Evolutionary conservation across 345 rosid species (phyloP).

Genomic region (Trapa bicornis): DNA sequence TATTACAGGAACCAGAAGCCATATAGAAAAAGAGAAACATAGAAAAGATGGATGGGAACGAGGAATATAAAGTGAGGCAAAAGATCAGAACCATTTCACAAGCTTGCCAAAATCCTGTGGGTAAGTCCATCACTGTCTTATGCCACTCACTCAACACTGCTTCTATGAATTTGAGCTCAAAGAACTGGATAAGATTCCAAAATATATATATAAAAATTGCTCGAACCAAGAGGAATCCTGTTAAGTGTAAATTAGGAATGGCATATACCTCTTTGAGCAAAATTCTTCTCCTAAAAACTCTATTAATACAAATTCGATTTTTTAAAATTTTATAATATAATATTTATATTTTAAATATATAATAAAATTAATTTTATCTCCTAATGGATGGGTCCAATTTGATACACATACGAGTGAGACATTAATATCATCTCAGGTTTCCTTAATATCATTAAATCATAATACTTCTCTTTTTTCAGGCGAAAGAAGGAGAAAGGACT

Average conservation of each 20-base stretch:
- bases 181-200: conserved; percentile 43
- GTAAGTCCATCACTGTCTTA: conserved; percentile 85
- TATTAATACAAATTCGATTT: conserved; percentile 4
- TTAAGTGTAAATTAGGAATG: not conserved
- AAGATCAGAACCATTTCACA: conserved; percentile 63
- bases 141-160: conserved; percentile 97
- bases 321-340: too few relatives aligned
- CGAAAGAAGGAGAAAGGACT: too few relatives aligned
- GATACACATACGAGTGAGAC: too few relatives aligned
- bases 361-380: too few relatives aligned
- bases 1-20: not conserved
- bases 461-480: too few relatives aligned
- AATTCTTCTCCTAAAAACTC: conserved; percentile 71
- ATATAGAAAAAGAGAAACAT: too few relatives aligned
- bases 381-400: too few relatives aligned
- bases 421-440: too few relatives aligned
- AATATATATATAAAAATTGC: not conserved
- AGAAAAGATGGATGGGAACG: too few relatives aligned
- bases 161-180: conserved; percentile 80
- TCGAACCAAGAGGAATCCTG: not conserved
- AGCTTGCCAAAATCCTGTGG: conserved; percentile 96
- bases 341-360: too few relatives aligned
- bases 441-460: too few relatives aligned
- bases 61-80: conserved; percentile 2
- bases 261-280: conserved; percentile 69